phyloP scores from a whole-genome alignment of 768 basidiomycete genomes.

The Cystofilobasidium bisporidii region DNA sequence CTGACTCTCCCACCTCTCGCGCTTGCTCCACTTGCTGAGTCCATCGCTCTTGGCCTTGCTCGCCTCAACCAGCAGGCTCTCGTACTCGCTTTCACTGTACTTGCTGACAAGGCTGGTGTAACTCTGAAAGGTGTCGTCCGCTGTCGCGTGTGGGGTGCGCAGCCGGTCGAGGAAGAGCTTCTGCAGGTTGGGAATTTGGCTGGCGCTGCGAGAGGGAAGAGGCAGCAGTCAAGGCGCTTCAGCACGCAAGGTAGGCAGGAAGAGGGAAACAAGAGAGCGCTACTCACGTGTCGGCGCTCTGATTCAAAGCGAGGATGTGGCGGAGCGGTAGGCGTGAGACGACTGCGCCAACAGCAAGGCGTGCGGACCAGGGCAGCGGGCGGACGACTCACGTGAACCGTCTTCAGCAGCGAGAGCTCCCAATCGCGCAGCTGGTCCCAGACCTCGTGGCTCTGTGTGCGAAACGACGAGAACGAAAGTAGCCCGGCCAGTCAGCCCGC shows the following conservation, averaged over 20 bases:
- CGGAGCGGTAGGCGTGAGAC: too few species aligned
- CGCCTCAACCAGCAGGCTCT: conserved; percentile 61
- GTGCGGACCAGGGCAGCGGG: conserved; percentile 40
- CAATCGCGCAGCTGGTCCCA: conserved; percentile 68
- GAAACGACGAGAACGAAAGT: neutral
- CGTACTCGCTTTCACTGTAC: conserved; percentile 67
- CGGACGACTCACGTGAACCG: conserved; percentile 38
- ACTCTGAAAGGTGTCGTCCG: conserved; percentile 68
- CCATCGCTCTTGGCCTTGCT: conserved; percentile 50
- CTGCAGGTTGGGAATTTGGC: conserved; percentile 50
- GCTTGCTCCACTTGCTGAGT: conserved; percentile 1
- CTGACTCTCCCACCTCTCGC: conserved; percentile 23
- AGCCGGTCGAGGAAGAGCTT: conserved; percentile 57
- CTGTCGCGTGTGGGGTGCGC: conserved; percentile 62
- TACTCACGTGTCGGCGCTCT: conserved; percentile 18
- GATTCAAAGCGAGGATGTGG: conserved; percentile 37
- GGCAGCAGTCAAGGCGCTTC: neutral
- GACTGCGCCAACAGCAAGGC: too few species aligned
- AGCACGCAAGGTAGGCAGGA: neutral
- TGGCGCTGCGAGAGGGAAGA: conserved; percentile 38
- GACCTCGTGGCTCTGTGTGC: conserved; percentile 47
- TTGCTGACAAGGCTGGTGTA: conserved; percentile 85
- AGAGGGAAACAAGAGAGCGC: neutral
- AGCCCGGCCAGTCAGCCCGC: neutral
- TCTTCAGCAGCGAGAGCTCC: conserved; percentile 58